phyloP scores from a whole-genome alignment of 352 stramenopile genomes.

The Globisporangium nunn region DNA sequence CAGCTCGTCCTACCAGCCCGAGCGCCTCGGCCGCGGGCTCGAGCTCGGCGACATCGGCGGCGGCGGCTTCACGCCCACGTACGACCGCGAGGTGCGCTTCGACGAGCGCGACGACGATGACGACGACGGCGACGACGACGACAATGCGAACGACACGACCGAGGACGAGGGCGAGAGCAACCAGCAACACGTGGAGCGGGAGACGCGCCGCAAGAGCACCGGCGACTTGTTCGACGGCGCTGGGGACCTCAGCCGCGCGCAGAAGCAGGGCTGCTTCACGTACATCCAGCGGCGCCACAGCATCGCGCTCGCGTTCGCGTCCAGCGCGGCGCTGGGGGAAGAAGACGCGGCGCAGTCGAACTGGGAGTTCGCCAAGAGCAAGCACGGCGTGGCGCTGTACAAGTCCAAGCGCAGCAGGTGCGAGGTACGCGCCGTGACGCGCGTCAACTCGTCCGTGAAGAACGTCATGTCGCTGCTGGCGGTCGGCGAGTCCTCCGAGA shows the following conservation, averaged over 20 bases:
- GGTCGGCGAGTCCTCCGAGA: slow-evolving; percentile 38
- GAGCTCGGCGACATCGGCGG: neutral
- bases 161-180: slow-evolving; percentile 13
- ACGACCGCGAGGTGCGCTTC: slow-evolving; percentile 9
- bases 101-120: slow-evolving; percentile 18
- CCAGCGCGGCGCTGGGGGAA: slow-evolving; percentile 11
- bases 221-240: slow-evolving; percentile 5
- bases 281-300: slow-evolving; percentile 77
- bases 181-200: neutral
- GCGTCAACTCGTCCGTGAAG: slow-evolving; percentile 74
- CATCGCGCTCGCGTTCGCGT: slow-evolving; percentile 67
- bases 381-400: slow-evolving; percentile 69
- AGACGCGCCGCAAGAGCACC: slow-evolving; percentile 10
- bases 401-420: slow-evolving; percentile 61
- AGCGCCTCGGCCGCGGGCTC: neutral
- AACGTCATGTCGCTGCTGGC: slow-evolving; percentile 76
- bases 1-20: slow-evolving; percentile 13
- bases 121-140: slow-evolving; percentile 3
- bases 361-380: slow-evolving; percentile 58
- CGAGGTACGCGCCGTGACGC: slow-evolving; percentile 63
- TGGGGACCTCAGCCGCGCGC: slow-evolving; percentile 35
- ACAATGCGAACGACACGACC: slow-evolving; percentile 9
- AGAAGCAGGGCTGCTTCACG: slow-evolving; percentile 76
- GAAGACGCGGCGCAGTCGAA: slow-evolving; percentile 11
- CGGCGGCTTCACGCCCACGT: slow-evolving; percentile 7